Percentiles rank a stretch among this genome's conserved stretches.
Evolutionary conservation across 441 rosid species (phyloP).

Genomic region (Erysimum cheiri): DNA sequence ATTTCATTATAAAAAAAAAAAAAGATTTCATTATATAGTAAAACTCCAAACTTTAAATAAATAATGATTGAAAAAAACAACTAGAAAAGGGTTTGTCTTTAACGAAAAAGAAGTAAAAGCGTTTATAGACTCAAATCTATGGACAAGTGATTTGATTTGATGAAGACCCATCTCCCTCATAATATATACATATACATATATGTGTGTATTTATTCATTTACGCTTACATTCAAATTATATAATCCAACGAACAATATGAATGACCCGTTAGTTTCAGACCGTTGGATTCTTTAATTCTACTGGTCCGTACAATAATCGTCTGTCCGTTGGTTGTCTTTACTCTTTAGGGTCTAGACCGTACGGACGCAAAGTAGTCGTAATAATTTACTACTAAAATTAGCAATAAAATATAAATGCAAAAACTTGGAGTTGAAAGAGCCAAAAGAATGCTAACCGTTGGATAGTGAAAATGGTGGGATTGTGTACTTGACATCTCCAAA

Average conservation of each 20-base stretch:
- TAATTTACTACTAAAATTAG: constrained; percentile 30
- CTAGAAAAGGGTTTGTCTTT: neutral
- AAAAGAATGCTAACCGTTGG: constrained; percentile 44
- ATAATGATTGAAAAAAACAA: too few relatives aligned
- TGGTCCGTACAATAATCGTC: constrained; percentile 25
- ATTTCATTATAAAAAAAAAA: too few relatives aligned
- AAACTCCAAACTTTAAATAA: neutral
- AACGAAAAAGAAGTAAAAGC: too few relatives aligned
- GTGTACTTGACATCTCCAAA: constrained; percentile 35
- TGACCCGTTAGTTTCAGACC: constrained; percentile 23
- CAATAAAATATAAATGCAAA: constrained; percentile 8
- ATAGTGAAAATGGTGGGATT: constrained; percentile 21
- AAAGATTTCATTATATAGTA: neutral
- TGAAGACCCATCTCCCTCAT: neutral
- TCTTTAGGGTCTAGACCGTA: constrained; percentile 22
- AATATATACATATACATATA: too few relatives aligned
- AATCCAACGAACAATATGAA: constrained; percentile 31
- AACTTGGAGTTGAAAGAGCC: constrained; percentile 23
- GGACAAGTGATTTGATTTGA: constrained; percentile 29
- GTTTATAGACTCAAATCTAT: neutral
- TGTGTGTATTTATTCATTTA: neutral
- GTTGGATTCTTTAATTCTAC: constrained; percentile 29
- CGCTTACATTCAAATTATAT: constrained; percentile 23
- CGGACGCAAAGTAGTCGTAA: constrained; percentile 28
- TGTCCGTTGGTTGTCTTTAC: constrained; percentile 38